Percentiles rank a stretch among this genome's conserved stretches.
These are phyloP conservation scores for Monosporascus sp. DNA, from an alignment of 2,329 filamentous ascomycete genomes.

Conservation along the genomic window DNA sequence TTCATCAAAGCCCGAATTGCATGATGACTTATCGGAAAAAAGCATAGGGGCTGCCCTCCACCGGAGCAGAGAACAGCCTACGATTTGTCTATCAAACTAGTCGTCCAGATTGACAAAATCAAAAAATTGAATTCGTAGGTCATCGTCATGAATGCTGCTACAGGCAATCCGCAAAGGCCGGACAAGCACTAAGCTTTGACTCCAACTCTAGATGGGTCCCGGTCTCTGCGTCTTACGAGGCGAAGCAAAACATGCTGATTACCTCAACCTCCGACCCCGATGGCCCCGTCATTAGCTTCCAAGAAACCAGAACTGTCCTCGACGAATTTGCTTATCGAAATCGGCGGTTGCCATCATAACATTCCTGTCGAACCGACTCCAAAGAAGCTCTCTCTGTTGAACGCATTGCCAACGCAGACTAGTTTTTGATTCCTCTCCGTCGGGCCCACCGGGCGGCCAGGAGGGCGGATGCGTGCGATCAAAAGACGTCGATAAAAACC, in stretches of 20 bases:
- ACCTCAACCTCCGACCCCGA: background rate
- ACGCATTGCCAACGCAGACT: constrained; percentile 83
- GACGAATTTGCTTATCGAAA: constrained; percentile 16
- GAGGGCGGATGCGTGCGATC: constrained; percentile 71
- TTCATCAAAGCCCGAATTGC: background rate
- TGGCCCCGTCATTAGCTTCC: constrained; percentile 9
- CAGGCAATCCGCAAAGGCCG: constrained; percentile 34
- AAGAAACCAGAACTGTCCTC: constrained; percentile 16
- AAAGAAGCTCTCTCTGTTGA: constrained; percentile 65
- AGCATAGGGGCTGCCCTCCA: constrained; percentile 18
- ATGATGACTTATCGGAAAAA: constrained; percentile 24
- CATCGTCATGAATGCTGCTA: constrained; percentile 5
- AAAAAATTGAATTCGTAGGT: constrained; percentile 18
- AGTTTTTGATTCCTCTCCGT: constrained; percentile 88
- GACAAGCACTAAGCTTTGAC: constrained; percentile 95
- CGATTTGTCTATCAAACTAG: constrained; percentile 11
- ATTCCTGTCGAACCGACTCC: constrained; percentile 15
- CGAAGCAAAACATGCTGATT: constrained; percentile 9
- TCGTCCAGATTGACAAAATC: constrained; percentile 9
- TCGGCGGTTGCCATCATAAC: constrained; percentile 22
- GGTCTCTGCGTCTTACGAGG: constrained; percentile 28
- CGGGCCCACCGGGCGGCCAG: constrained; percentile 34
- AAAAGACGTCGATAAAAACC: constrained; percentile 97
- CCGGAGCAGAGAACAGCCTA: constrained; percentile 16
- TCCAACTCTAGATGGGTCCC: constrained; percentile 89